Base-by-base conservation (phyloP, 441 rosid species). In the Eugenia klotzschiana region DNA sequence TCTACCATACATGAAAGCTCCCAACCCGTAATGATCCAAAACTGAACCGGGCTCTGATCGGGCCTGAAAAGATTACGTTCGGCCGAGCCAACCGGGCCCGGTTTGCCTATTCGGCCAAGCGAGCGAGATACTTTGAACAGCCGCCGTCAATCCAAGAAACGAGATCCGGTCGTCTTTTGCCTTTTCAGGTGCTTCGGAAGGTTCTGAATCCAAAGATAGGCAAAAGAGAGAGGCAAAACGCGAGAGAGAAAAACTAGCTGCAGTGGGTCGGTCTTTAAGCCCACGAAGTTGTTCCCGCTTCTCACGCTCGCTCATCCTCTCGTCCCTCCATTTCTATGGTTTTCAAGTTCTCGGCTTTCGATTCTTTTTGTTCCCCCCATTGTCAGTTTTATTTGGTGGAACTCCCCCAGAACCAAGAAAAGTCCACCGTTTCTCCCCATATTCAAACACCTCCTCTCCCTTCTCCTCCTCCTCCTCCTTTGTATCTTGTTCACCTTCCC, bases 261-360 rank as follows among this genome's bases (percentile, higher is more conserved):
- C 11, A 8, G 5, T 5, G 4, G 40, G 40, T 10, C 41, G 23
- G 73, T 16, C 73, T 16, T 60, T 5, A 5, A 69, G 77, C 77
- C 77, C 77, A 69, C 77, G 51, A 4, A 14, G 6, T 9, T n/a
- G 77, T 69, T 69, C 77, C 77, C 77, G 77, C 77, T 69, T 20
- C 77, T 64, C 8, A 6, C 77, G 77, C 77, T 33, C 46, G 74
- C 74, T 29, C 46, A 25, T 22, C 11, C 64, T 56, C 46, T 20
- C 46, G 25, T 64, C 77, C 77, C 77, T 64, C 77, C 77, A 33
- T 64, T 33, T 33, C 77, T 9, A 33, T 9, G 46, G 77, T 37
- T 37, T 56, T 37, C 77, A 33, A 64, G 46, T 37, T 18, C 46
- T 37, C 77, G 25, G 22, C 23, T 64, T 64, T 20, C 46, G 7